Evolutionary conservation across 2,329 filamentous ascomycete species (phyloP).

Genomic region (Talaromyces piceae): DNA sequence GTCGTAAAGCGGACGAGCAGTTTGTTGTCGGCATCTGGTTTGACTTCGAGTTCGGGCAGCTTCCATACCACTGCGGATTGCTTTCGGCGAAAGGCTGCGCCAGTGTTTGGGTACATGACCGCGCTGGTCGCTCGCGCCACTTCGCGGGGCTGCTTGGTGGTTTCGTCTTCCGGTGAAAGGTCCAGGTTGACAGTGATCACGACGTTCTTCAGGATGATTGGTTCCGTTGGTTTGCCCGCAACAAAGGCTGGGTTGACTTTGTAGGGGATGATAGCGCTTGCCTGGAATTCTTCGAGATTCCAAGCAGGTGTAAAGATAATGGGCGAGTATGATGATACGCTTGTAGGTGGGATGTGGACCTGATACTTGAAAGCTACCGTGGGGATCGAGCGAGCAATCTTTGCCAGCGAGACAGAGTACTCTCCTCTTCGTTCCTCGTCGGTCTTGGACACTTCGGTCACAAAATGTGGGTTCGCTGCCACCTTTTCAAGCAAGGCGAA

Average conservation of each 20-base stretch:
- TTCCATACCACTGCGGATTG: conserved; percentile 40
- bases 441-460: conserved; percentile 52
- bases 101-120: conserved; percentile 40
- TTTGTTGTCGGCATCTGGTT: conserved; percentile 54
- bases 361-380: conserved; percentile 89
- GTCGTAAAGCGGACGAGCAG: conserved; percentile 77
- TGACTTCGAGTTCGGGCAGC: conserved; percentile 45
- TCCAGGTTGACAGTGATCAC: conserved; percentile 55
- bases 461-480: conserved; percentile 85
- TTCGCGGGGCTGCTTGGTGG: conserved; percentile 41
- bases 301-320: conserved; percentile 67
- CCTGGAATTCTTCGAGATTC: conserved; percentile 77
- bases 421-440: conserved; percentile 62
- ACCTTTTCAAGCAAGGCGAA: conserved; percentile 85
- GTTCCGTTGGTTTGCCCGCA: conserved; percentile 32
- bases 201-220: conserved; percentile 64
- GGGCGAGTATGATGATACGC: conserved; percentile 56
- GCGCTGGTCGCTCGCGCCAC: conserved; percentile 35
- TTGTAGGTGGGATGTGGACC: conserved; percentile 60
- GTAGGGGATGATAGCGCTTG: conserved; percentile 81
- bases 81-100: conserved; percentile 40
- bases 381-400: conserved; percentile 56
- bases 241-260: conserved; percentile 66
- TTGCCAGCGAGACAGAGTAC: conserved; percentile 67
- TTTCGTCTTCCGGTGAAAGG: conserved; percentile 29